Conservation (phyloP, 2,329 filamentous ascomycete genomes). For the Allantophomopsis lycopodina region DNA sequence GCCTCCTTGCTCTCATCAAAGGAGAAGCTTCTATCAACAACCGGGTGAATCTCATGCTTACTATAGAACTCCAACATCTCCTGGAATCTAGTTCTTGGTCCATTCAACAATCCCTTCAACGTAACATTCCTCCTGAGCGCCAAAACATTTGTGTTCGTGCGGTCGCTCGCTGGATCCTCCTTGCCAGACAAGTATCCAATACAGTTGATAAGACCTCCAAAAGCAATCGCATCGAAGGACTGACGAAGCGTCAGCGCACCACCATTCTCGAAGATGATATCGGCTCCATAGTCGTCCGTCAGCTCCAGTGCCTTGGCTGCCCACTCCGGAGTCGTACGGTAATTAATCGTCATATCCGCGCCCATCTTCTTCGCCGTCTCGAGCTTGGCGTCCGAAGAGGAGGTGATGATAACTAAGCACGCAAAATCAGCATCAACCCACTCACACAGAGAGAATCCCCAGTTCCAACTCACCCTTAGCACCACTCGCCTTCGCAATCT, state of each 20-base stretch:
- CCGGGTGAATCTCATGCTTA: conserved; percentile 27
- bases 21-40: conserved; percentile 31
- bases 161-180: conserved; percentile 33
- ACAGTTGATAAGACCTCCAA: conserved; percentile 38
- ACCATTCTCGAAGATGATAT: conserved; percentile 41
- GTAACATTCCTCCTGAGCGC: conserved; percentile 30
- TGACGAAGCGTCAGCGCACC: conserved; percentile 35
- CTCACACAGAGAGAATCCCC: neutral
- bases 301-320: conserved; percentile 29
- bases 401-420: conserved; percentile 33
- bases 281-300: conserved; percentile 31
- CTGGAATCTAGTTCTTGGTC: conserved; percentile 38
- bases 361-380: conserved; percentile 30
- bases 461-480: conserved; percentile 26
- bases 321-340: conserved; percentile 36
- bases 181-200: conserved; percentile 37
- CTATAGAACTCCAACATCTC: conserved; percentile 37
- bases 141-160: conserved; percentile 45
- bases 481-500: conserved; percentile 38
- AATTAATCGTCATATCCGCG: conserved; percentile 39
- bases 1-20: conserved; percentile 31
- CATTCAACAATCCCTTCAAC: conserved; percentile 44
- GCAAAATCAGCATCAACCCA: conserved; percentile 22
- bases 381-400: conserved; percentile 37
- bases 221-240: conserved; percentile 36